Percentiles rank a stretch among this genome's conserved stretches.
These are phyloP conservation scores for Amphirosellinia nigrospora DNA, from an alignment of 495 filamentous ascomycete species.

Conservation along the genomic window DNA sequence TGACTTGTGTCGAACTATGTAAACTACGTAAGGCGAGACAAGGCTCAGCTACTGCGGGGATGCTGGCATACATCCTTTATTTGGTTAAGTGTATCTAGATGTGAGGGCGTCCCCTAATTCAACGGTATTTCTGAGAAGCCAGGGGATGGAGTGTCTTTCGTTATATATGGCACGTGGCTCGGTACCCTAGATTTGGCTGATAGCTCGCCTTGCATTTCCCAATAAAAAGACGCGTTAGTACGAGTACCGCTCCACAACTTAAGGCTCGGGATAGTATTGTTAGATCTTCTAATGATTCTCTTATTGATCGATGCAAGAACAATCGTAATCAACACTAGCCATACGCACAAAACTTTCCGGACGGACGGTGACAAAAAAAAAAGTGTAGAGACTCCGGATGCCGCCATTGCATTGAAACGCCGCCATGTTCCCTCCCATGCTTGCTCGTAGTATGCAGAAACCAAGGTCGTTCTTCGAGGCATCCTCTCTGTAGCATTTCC, in stretches of 20 bases:
- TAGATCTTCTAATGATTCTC: background rate
- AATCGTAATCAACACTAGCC: background rate
- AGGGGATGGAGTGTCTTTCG: background rate
- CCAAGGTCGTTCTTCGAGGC: background rate
- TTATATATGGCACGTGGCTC: background rate
- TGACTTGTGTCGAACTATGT: background rate
- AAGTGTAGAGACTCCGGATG: slow-evolving; percentile 17
- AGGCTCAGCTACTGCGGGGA: slow-evolving; percentile 17
- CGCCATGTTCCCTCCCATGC: slow-evolving; percentile 1
- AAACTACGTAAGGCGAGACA: background rate
- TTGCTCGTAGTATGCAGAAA: background rate
- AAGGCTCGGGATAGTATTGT: background rate
- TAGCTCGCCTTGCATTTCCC: background rate
- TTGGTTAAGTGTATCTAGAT: background rate
- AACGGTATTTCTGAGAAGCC: background rate
- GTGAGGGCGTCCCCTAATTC: background rate
- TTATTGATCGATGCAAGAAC: background rate
- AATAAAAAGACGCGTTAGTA: background rate
- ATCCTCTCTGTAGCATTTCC: background rate
- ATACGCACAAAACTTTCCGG: background rate
- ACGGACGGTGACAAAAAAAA: background rate
- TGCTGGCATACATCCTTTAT: slow-evolving; percentile 4
- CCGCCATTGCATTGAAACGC: slow-evolving; percentile 6
- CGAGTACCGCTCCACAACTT: background rate
- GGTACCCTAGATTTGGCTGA: background rate